phyloP scores from a whole-genome alignment of 177 flowering plant species.

The Vitis hybrid region DNA sequence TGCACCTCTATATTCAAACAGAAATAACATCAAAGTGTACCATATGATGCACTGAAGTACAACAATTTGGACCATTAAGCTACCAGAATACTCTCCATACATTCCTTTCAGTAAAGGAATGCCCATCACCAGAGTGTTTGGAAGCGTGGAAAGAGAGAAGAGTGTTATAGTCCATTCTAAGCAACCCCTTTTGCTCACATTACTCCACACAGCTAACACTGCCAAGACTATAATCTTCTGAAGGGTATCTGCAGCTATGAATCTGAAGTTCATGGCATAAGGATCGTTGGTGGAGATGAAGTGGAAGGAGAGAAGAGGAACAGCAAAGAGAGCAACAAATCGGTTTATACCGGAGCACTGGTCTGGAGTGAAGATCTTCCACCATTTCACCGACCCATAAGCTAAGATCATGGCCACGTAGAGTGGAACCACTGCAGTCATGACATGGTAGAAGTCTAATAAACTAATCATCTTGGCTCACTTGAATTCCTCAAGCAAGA shows the following conservation, averaged over 20 bases:
- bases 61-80: constrained; percentile 87
- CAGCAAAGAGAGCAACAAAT: constrained; percentile 90
- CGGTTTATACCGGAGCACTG: constrained; percentile 97
- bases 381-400: constrained; percentile 95
- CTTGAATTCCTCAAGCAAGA: not conserved
- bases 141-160: constrained; percentile 81
- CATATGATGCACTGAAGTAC: constrained; percentile 95
- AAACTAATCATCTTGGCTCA: constrained; percentile 46
- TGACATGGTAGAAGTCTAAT: constrained; percentile 73
- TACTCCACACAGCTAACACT: constrained; percentile 52
- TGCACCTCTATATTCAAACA: constrained; percentile 88
- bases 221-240: constrained; percentile 70
- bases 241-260: constrained; percentile 88
- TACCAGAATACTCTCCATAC: constrained; percentile 76
- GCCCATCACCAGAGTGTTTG: constrained; percentile 95
- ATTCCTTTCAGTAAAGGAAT: constrained; percentile 88
- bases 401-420: constrained; percentile 95
- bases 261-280: constrained; percentile 67
- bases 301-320: constrained; percentile 91
- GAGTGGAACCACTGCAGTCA: constrained; percentile 93
- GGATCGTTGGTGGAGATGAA: constrained; percentile 79
- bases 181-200: constrained; percentile 50
- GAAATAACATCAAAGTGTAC: constrained; percentile 86
- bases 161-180: constrained; percentile 85
- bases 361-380: constrained; percentile 89